Conservation (phyloP, 2,329 filamentous ascomycete species). For the Fusarium armeniacum region DNA sequence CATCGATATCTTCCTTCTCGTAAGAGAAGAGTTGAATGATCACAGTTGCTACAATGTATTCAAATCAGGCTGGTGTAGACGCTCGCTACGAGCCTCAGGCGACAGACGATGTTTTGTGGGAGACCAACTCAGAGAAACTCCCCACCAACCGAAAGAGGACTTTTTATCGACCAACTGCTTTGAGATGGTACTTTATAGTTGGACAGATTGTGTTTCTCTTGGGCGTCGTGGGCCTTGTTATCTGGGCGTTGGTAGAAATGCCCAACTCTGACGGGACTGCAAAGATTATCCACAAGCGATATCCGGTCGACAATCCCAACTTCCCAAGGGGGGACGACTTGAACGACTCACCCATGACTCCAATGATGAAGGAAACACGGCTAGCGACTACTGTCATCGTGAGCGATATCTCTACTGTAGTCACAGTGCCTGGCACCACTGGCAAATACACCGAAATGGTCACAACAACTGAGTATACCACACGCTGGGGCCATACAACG, state of each 20-base stretch:
- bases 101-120: slow-evolving; percentile 44
- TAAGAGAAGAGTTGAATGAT: slow-evolving; percentile 7
- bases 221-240: slow-evolving; percentile 41
- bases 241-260: slow-evolving; percentile 46
- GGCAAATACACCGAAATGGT: slow-evolving; percentile 41
- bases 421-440: slow-evolving; percentile 44
- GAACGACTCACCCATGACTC: slow-evolving; percentile 12
- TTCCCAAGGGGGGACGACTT: slow-evolving; percentile 3
- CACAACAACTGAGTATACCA: slow-evolving; percentile 32
- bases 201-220: slow-evolving; percentile 38
- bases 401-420: slow-evolving; percentile 28
- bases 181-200: slow-evolving; percentile 48
- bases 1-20: not conserved
- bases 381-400: slow-evolving; percentile 39
- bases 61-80: slow-evolving; percentile 34
- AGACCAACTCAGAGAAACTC: slow-evolving; percentile 30
- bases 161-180: slow-evolving; percentile 47
- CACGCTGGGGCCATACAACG: slow-evolving; percentile 26
- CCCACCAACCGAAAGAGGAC: slow-evolving; percentile 32
- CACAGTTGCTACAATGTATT: slow-evolving; percentile 36
- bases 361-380: not conserved
- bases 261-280: slow-evolving; percentile 45
- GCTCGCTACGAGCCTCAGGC: slow-evolving; percentile 47
- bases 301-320: not conserved
- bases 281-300: slow-evolving; percentile 39